A percentile compares a stretch with the other conserved stretches of the same genome.
Conservation (phyloP, 2,329 filamentous ascomycete species). For the Tolypocladium endophyticum region DNA sequence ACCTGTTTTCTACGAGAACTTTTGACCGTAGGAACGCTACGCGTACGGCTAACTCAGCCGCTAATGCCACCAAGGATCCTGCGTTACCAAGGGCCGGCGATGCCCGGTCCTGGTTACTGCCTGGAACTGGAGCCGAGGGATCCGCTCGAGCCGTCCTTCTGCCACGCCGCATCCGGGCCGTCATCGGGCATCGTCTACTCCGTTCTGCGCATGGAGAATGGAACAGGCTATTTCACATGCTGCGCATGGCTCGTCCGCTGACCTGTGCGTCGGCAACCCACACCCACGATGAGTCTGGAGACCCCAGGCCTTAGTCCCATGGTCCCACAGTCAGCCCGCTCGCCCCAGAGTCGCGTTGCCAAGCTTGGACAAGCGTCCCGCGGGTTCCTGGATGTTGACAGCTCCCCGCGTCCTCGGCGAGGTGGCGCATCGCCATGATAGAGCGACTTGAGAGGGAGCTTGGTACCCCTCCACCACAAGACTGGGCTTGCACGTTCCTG, state of each 20-base stretch:
- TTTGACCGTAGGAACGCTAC: background rate
- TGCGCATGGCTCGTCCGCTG: background rate
- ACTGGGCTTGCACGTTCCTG: background rate
- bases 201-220: background rate
- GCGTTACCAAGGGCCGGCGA: background rate
- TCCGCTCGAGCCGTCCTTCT: background rate
- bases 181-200: background rate
- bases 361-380: background rate
- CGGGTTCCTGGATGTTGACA: background rate
- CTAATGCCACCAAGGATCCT: background rate
- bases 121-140: background rate
- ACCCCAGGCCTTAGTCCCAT: background rate
- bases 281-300: background rate
- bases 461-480: background rate
- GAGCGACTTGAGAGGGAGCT: background rate
- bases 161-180: background rate
- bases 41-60: background rate
- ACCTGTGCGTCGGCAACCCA: background rate
- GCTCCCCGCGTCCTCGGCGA: background rate
- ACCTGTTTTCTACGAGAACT: background rate
- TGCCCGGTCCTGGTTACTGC: background rate
- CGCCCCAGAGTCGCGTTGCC: background rate
- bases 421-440: background rate
- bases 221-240: background rate
- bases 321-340: background rate